Evolutionary conservation across 2,329 filamentous ascomycete species (phyloP).

Genomic region (Calonectria ilicicola): DNA sequence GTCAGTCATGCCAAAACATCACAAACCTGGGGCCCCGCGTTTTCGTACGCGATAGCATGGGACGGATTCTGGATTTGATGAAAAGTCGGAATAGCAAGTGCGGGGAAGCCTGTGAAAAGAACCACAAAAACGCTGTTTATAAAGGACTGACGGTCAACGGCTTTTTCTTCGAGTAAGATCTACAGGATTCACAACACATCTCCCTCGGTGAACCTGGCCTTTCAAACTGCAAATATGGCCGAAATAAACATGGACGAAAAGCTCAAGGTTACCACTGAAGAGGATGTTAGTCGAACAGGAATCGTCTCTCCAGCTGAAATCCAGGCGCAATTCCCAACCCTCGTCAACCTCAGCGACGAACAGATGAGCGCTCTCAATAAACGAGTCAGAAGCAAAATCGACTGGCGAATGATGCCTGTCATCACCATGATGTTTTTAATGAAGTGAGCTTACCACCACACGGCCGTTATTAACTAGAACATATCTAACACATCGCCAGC

Average conservation of each 20-base stretch:
- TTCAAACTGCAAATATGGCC: neutral
- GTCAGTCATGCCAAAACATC: no score
- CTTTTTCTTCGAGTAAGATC: no score
- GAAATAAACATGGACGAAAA: neutral
- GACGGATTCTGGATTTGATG: no score
- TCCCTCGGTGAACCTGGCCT: no score
- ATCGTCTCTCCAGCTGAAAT: neutral
- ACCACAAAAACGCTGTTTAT: no score
- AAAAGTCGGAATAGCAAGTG: no score
- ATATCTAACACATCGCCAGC: neutral
- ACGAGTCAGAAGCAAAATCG: neutral
- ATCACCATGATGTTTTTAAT: neutral
- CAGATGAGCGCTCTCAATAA: neutral
- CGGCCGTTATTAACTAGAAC: neutral
- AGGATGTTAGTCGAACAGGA: neutral
- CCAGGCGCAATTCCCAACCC: neutral
- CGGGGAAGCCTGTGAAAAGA: no score
- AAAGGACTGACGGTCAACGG: no score
- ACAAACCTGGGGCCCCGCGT: neutral
- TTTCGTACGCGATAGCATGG: neutral
- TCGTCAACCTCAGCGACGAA: neutral
- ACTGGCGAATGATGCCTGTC: neutral
- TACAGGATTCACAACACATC: no score
- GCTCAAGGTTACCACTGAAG: neutral
- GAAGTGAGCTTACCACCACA: neutral